These are phyloP conservation scores for Phoma sp. DNA, from an alignment of 2,329 filamentous ascomycete genomes.

Conservation along the genomic window DNA sequence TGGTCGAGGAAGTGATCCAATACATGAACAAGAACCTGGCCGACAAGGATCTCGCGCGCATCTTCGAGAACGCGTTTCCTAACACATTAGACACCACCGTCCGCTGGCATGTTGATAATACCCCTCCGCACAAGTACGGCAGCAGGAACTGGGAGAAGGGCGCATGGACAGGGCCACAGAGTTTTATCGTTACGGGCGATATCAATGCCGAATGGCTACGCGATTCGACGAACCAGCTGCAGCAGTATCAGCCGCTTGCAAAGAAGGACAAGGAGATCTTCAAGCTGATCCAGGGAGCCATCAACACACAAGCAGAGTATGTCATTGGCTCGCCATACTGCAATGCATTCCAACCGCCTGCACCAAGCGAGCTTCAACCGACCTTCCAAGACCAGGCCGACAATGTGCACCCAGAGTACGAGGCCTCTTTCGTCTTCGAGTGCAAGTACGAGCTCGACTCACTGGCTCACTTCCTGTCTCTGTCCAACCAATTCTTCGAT, in stretches of 20 bases:
- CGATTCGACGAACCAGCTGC: conserved; percentile 91
- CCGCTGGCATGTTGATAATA: conserved; percentile 79
- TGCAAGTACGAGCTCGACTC: conserved; percentile 99
- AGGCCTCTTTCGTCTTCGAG: conserved; percentile 86
- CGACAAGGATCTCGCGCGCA: conserved; percentile 83
- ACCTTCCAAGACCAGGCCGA: conserved; percentile 84
- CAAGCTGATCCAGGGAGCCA: conserved; percentile 84
- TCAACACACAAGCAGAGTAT: conserved; percentile 95
- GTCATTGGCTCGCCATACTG: conserved; percentile 95
- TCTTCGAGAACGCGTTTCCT: conserved; percentile 96
- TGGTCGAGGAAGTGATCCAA: conserved; percentile 86
- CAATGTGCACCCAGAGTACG: conserved; percentile 82
- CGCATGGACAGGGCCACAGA: conserved; percentile 83
- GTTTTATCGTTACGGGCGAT: conserved; percentile 91
- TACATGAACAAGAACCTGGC: conserved; percentile 80
- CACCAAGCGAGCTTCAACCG: conserved; percentile 74
- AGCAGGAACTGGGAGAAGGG: conserved; percentile 49
- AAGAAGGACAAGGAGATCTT: conserved; percentile 80
- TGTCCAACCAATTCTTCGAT: conserved; percentile 85
- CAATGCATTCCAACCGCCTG: conserved; percentile 96
- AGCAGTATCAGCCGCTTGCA: conserved; percentile 85
- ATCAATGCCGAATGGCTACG: conserved; percentile 93
- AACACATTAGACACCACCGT: conserved; percentile 91
- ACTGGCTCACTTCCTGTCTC: conserved; percentile 84
- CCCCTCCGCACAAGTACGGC: conserved; percentile 47